Evolutionary conservation across 2,329 filamentous ascomycete genomes (phyloP), one percentile per base, ranked within the genome.

Genomic region (Rosellinia necatrix): DNA sequence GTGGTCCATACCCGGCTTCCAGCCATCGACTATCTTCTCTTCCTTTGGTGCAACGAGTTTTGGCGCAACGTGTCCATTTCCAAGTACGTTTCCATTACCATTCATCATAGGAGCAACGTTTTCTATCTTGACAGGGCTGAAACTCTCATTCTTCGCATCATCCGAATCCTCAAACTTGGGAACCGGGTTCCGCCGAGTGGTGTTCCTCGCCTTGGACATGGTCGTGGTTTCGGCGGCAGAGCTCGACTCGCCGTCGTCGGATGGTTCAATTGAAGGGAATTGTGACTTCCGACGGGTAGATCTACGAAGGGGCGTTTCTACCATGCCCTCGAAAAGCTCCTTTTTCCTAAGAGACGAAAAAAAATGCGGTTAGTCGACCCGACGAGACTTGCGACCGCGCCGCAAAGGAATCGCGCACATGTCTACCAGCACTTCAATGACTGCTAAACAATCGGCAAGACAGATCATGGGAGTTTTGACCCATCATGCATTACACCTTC

Each of bases 291-390:
- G 79, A 65, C 80, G 76, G 41, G 74, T 74, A 55, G 76, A 75
- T 38, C 75, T 72, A 38, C 79, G 79, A 37, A 72, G 64, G 22
- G 82, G 81, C 7, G 82, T 85, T 70, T 84, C 81, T 58, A 85
- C 73, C 82, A 85, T 83, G 64, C 82, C 82, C 30, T 83, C 77
- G 64, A 83, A 85, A 55, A 83, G 78, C 68, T 84, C 82, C 72
- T 83, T 84, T 72, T 85, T 85, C 63, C 82, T 85, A 19, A 38
- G 17, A 35, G 13, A 53, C 6, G 12, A n/a, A 19, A 3, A 25
- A 53, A 30, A 49, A 17, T 9, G 25, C 15, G 8, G 42, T 61
- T 25, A 61, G 53, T 44, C 19, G 9, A 30, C 6, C 15, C 4
- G 17, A 12, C 10, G 7, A 46, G 27, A 27, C 17, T 30, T 35